phyloP scores from a whole-genome alignment of 805 yeast genomes.

The Lipomyces mesembrius region DNA sequence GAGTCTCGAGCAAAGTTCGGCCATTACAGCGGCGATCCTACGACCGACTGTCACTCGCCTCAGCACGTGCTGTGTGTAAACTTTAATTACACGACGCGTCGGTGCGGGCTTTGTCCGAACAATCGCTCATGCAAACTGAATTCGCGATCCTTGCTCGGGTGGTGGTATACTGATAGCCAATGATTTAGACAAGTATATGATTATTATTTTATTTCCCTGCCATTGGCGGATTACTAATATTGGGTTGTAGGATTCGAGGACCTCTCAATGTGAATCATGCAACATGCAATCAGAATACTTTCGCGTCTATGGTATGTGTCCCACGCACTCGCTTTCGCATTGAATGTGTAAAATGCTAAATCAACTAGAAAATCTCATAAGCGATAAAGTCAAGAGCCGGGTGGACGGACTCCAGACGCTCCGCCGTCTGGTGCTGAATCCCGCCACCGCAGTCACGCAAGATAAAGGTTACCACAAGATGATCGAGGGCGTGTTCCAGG shows the following conservation, averaged over 20 bases:
- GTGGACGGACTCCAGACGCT: conserved; percentile 28
- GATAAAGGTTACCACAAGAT: conserved; percentile 33
- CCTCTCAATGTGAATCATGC: not conserved
- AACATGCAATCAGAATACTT: conserved; percentile 2
- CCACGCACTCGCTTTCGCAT: not conserved
- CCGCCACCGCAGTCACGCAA: conserved; percentile 18
- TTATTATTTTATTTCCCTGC: not conserved
- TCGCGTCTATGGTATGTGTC: conserved; percentile 1
- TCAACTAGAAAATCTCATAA: conserved; percentile 19
- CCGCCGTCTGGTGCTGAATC: conserved; percentile 4
- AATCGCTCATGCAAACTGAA: too few species aligned
- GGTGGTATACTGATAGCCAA: not conserved
- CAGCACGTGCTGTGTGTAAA: too few species aligned
- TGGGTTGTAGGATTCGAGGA: not conserved
- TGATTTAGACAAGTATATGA: not conserved
- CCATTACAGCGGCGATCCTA: too few species aligned
- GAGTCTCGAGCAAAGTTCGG: too few species aligned
- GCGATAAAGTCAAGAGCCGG: conserved; percentile 35
- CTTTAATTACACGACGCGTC: too few species aligned
- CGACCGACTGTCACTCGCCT: too few species aligned
- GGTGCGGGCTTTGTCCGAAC: too few species aligned
- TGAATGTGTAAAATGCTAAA: not conserved
- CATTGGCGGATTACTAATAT: not conserved
- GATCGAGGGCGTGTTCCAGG: conserved; percentile 27
- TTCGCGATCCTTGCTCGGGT: not conserved